A percentile compares a stretch with the other conserved stretches of the same genome.
phyloP scores from a whole-genome alignment of 1,284 basidiomycete species.

The Cryptococcus maquisensis region DNA sequence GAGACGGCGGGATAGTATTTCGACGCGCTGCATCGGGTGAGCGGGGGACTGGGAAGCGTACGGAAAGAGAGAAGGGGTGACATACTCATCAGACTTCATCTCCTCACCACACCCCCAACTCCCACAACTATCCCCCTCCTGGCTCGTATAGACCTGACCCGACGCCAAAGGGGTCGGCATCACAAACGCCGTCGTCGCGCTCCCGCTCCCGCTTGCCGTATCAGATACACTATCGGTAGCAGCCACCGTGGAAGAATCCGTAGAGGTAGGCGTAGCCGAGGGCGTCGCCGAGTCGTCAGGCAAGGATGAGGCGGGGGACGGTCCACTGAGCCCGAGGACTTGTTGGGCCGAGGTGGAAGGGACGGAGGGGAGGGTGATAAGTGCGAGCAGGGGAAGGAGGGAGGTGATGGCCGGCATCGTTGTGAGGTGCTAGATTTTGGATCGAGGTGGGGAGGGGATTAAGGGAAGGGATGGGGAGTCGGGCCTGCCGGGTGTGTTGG shows the following conservation, averaged over 20 bases:
- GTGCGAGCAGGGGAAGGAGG: neutral
- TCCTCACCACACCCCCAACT: slow-evolving; percentile 23
- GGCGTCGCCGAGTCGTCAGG: neutral
- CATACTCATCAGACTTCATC: slow-evolving; percentile 11
- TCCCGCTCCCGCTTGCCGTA: too few relatives aligned
- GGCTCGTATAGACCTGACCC: slow-evolving; percentile 7
- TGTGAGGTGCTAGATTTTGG: neutral
- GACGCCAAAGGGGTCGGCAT: slow-evolving; percentile 13
- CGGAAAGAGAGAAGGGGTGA: neutral
- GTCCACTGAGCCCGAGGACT: neutral
- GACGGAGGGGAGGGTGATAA: neutral
- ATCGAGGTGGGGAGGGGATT: too few relatives aligned
- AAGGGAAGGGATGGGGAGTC: neutral
- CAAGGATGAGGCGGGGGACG: neutral
- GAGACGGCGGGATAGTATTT: slow-evolving; percentile 19
- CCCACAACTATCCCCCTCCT: slow-evolving; percentile 19
- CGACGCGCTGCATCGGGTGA: slow-evolving; percentile 13
- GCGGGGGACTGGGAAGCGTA: neutral
- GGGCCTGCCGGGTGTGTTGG: slow-evolving; percentile 3
- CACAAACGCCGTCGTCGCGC: slow-evolving; percentile 11
- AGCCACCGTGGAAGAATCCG: neutral
- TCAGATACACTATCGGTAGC: neutral
- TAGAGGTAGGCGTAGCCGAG: neutral
- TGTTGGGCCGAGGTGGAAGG: neutral
- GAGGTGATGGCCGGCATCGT: slow-evolving; percentile 5